Percentiles rank a stretch among this genome's conserved stretches.
phyloP scores from a whole-genome alignment of 805 yeast genomes.

The Candida ulmi region DNA sequence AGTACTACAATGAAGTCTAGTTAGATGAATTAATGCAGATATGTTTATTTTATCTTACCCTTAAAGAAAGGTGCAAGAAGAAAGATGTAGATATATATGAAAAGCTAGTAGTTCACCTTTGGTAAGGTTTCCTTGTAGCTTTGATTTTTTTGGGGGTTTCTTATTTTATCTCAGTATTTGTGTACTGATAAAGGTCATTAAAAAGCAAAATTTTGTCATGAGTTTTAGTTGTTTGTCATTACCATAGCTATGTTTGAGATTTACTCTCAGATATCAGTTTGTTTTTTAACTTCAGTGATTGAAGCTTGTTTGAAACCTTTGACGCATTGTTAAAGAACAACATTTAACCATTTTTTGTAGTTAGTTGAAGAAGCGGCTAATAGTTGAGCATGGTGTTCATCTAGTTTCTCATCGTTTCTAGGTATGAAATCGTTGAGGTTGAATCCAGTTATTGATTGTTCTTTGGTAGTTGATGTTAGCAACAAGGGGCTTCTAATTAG shows the following conservation, averaged over 20 bases:
- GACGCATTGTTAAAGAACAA: slow-evolving; percentile 8
- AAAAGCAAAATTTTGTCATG: background rate
- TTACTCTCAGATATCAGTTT: background rate
- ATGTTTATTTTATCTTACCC: no score
- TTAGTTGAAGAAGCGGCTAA: slow-evolving; percentile 24
- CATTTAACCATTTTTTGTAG: slow-evolving; percentile 25
- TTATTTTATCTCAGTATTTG: no score
- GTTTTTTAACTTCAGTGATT: background rate
- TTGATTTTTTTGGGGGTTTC: no score
- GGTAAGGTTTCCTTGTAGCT: no score
- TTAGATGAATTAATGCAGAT: no score
- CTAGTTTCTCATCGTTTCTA: slow-evolving; percentile 11
- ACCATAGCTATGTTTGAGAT: background rate
- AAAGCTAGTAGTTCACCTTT: no score
- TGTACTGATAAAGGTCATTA: no score
- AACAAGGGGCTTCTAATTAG: slow-evolving; percentile 24
- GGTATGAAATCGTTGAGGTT: slow-evolving; percentile 18
- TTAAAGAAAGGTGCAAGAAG: no score
- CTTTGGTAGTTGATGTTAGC: slow-evolving; percentile 19
- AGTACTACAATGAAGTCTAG: no score
- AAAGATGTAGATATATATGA: no score
- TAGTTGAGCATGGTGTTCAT: slow-evolving; percentile 16
- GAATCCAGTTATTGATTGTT: slow-evolving; percentile 20
- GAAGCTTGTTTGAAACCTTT: background rate
- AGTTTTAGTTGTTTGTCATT: background rate